phyloP scores from a whole-genome alignment of 2,329 filamentous ascomycete genomes.

The Plectosphaerella plurivora region DNA sequence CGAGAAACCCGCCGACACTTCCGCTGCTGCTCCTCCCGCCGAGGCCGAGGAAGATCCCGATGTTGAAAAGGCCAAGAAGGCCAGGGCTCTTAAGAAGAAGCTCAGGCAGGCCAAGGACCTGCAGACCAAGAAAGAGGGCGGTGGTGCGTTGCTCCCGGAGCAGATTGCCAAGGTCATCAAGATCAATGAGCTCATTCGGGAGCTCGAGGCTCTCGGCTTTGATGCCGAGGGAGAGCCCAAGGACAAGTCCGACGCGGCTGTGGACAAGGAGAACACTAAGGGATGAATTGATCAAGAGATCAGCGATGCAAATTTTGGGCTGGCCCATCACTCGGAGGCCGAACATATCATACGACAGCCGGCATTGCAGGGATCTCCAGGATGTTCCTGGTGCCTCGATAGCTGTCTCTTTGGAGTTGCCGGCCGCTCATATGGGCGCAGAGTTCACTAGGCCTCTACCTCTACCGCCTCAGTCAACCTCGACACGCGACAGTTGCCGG shows the following conservation, averaged over 20 bases:
- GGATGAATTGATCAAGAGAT: neutral
- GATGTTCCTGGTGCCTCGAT: too few species aligned
- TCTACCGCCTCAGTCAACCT: too few species aligned
- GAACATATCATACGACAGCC: neutral
- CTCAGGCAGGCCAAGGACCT: conserved; percentile 88
- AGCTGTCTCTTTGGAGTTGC: too few species aligned
- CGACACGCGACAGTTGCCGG: too few species aligned
- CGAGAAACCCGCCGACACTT: neutral
- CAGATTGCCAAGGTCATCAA: conserved; percentile 98
- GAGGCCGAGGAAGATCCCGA: conserved; percentile 57
- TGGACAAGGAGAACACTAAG: neutral
- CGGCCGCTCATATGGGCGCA: too few species aligned
- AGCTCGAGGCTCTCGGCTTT: conserved; percentile 81
- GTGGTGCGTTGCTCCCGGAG: conserved; percentile 79
- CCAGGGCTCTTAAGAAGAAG: conserved; percentile 88
- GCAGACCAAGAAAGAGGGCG: conserved; percentile 84
- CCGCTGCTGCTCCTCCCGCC: conserved; percentile 44
- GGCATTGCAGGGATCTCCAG: too few species aligned
- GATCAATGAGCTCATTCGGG: conserved; percentile 87
- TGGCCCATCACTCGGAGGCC: neutral
- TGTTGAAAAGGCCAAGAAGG: conserved; percentile 86
- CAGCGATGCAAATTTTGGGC: neutral
- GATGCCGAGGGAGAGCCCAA: conserved; percentile 68
- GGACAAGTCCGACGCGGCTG: conserved; percentile 8
- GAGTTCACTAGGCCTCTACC: too few species aligned